Evolutionary conservation across 1,284 basidiomycete species (phyloP).

Genomic region (Cryptococcus deneoformans): DNA sequence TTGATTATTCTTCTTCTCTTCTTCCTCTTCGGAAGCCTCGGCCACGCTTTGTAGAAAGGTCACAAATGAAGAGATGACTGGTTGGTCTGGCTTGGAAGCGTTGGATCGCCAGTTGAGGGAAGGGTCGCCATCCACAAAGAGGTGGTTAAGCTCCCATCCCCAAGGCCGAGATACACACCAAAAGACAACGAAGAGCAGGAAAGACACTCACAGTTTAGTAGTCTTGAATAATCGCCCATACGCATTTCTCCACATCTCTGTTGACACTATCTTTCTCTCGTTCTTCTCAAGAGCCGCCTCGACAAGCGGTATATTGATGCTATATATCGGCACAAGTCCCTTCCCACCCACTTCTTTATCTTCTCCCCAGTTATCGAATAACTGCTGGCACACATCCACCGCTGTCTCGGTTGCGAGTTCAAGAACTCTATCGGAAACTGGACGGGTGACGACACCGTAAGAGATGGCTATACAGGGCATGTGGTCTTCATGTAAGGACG

Average conservation of each 20-base stretch:
- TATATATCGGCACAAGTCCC: constrained; percentile 38
- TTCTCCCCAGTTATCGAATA: constrained; percentile 77
- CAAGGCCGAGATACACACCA: background rate
- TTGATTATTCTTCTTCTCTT: background rate
- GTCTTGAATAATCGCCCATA: constrained; percentile 46
- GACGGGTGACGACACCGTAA: constrained; percentile 74
- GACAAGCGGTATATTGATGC: constrained; percentile 48
- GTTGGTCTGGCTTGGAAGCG: constrained; percentile 5
- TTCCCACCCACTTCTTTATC: constrained; percentile 49
- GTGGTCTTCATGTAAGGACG: constrained; percentile 28
- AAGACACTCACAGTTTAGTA: constrained; percentile 32
- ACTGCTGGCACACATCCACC: constrained; percentile 62
- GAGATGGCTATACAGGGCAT: constrained; percentile 72
- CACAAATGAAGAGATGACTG: background rate
- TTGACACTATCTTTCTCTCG: constrained; percentile 42
- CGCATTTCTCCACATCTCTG: constrained; percentile 48
- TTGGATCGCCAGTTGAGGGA: constrained; percentile 14
- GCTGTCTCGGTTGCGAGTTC: constrained; percentile 69
- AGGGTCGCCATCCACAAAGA: constrained; percentile 2
- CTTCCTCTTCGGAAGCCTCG: background rate
- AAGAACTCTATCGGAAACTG: constrained; percentile 60
- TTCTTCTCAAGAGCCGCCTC: constrained; percentile 29
- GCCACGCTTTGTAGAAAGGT: background rate
- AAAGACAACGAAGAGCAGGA: background rate
- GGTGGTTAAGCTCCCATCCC: background rate